Conservation (phyloP, 768 basidiomycete genomes). For the Inosperma sp. region DNA sequence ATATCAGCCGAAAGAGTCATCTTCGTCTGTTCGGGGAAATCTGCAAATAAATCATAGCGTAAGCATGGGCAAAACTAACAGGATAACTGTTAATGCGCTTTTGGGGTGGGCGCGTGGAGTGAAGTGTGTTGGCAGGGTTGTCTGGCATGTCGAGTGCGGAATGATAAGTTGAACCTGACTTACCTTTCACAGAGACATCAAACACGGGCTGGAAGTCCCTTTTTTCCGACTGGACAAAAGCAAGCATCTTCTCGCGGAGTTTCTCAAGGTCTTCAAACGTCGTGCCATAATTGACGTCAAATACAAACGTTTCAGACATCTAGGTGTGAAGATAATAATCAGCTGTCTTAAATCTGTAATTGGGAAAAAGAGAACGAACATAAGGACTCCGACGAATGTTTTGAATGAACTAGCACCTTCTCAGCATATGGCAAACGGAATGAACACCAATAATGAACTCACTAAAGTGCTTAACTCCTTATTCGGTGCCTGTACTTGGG, state of each 20-base stretch:
- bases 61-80: neutral
- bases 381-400: slow-evolving; percentile 71
- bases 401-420: slow-evolving; percentile 52
- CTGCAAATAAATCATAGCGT: slow-evolving; percentile 30
- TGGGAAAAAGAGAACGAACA: slow-evolving; percentile 29
- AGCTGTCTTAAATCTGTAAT: neutral
- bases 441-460: slow-evolving; percentile 13
- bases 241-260: slow-evolving; percentile 74
- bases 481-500: slow-evolving; percentile 70
- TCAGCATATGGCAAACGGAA: neutral
- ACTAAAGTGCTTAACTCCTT: slow-evolving; percentile 53
- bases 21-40: slow-evolving; percentile 77
- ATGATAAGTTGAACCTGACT: slow-evolving; percentile 12
- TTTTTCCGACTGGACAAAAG: slow-evolving; percentile 63
- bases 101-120: too few species aligned
- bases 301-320: slow-evolving; percentile 79
- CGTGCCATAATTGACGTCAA: slow-evolving; percentile 76
- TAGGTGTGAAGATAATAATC: slow-evolving; percentile 10
- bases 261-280: slow-evolving; percentile 77
- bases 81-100: neutral
- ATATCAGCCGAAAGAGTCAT: slow-evolving; percentile 76
- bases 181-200: slow-evolving; percentile 67
- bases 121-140: too few species aligned
- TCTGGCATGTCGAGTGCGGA: too few species aligned
- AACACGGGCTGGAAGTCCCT: slow-evolving; percentile 75